phyloP scores from a whole-genome alignment of 495 filamentous ascomycete genomes.

The Thermochaetoides thermophila region DNA sequence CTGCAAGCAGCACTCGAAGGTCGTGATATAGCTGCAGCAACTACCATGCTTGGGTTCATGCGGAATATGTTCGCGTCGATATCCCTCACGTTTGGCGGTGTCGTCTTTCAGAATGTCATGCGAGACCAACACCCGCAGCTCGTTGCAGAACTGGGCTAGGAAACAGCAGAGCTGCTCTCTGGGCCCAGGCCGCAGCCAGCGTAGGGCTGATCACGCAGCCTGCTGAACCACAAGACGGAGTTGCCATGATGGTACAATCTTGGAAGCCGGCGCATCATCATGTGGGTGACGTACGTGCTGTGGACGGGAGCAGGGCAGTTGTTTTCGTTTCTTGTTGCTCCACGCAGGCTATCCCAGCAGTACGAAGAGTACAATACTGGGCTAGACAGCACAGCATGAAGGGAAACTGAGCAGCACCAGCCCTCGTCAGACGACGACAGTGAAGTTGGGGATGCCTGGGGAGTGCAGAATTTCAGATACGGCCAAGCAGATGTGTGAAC shows the following conservation, averaged over 20 bases:
- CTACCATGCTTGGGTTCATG: constrained; percentile 59
- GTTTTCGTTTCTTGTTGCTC: constrained; percentile 39
- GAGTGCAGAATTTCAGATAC: no score
- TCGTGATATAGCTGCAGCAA: constrained; percentile 61
- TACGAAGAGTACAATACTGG: constrained; percentile 51
- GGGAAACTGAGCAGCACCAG: constrained; percentile 15
- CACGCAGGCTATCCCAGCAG: constrained; percentile 40
- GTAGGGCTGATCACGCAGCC: constrained; percentile 40
- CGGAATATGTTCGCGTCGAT: constrained; percentile 57
- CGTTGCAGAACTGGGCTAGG: constrained; percentile 25
- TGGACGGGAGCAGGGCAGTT: constrained; percentile 40
- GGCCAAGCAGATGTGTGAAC: no score
- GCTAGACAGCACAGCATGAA: constrained; percentile 33
- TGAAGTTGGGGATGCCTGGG: constrained; percentile 1
- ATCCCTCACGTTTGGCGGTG: constrained; percentile 63
- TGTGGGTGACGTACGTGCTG: constrained; percentile 52
- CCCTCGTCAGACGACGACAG: background rate
- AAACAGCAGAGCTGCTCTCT: constrained; percentile 27
- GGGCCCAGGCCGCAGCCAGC: constrained; percentile 43
- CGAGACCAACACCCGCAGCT: constrained; percentile 27
- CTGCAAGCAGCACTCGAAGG: constrained; percentile 56
- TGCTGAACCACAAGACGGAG: constrained; percentile 26
- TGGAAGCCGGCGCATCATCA: constrained; percentile 43
- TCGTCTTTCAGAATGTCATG: constrained; percentile 61
- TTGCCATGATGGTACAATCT: constrained; percentile 42